These are phyloP conservation scores for Trifolium subterraneum DNA, from an alignment of 306 rosid genomes.

Conservation along the genomic window DNA sequence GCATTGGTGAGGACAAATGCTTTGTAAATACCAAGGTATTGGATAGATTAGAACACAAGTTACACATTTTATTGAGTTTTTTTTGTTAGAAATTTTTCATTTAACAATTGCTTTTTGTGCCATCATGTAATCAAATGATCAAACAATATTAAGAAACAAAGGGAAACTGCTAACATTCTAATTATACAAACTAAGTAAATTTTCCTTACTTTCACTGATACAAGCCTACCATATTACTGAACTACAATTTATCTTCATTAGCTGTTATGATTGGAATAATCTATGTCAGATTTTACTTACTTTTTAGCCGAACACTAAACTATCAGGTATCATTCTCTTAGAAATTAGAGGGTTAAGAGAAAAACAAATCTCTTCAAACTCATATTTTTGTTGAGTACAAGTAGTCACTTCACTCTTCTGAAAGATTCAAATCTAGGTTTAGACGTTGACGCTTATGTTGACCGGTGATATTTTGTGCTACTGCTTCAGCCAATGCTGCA, in stretches of 20 bases:
- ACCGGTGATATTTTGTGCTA: conserved; percentile 54
- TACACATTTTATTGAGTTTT: conserved; percentile 14
- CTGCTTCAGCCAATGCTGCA: conserved; percentile 64
- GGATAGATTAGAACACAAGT: conserved; percentile 35
- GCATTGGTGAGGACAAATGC: conserved; percentile 29
- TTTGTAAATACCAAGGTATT: conserved; percentile 47
- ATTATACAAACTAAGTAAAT: not conserved
- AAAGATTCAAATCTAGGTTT: conserved; percentile 43
- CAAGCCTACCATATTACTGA: conserved; percentile 4
- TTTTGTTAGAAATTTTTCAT: conserved; percentile 1
- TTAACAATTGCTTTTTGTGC: conserved; percentile 5
- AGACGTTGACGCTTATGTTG: conserved; percentile 42
- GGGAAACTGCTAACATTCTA: not conserved
- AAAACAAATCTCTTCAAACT: conserved; percentile 11
- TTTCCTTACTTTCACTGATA: conserved; percentile 1
- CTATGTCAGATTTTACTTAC: too few species aligned
- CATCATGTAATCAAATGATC: conserved; percentile 16
- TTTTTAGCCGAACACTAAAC: too few species aligned
- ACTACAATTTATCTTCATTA: conserved; percentile 24
- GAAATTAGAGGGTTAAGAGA: too few species aligned
- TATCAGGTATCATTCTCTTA: too few species aligned
- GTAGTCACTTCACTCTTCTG: conserved; percentile 16
- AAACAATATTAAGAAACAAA: not conserved
- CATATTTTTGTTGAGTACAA: not conserved
- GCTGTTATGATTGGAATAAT: too few species aligned